phyloP scores from a whole-genome alignment of 805 yeast species.

The Candida maltosa region DNA sequence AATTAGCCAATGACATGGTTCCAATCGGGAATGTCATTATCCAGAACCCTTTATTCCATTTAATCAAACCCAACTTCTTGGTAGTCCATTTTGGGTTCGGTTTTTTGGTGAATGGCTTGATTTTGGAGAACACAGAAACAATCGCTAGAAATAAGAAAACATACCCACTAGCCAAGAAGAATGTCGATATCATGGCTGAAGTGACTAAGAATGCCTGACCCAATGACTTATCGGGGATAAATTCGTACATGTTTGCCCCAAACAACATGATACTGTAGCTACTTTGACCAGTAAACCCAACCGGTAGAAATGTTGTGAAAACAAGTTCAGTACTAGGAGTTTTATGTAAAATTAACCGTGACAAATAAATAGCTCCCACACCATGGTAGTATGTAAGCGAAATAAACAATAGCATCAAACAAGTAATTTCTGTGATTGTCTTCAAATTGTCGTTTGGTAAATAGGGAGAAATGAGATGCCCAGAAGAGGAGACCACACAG shows the following conservation, averaged over 20 bases:
- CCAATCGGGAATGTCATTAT: constrained; percentile 85
- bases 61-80: constrained; percentile 10
- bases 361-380: constrained; percentile 52
- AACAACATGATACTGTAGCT: constrained; percentile 59
- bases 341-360: constrained; percentile 54
- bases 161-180: constrained; percentile 49
- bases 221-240: constrained; percentile 16
- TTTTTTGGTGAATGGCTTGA: constrained; percentile 25
- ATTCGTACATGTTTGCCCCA: constrained; percentile 36
- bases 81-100: constrained; percentile 14
- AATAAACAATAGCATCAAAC: constrained; percentile 60
- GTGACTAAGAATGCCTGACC: constrained; percentile 28
- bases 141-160: constrained; percentile 37
- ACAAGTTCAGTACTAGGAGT: constrained; percentile 51
- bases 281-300: constrained; percentile 84
- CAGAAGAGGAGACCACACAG: constrained; percentile 67
- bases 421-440: constrained; percentile 49
- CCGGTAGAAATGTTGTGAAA: constrained; percentile 64
- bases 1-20: constrained; percentile 61
- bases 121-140: constrained; percentile 38
- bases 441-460: constrained; percentile 40
- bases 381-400: constrained; percentile 58
- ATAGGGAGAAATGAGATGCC: constrained; percentile 46
- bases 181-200: constrained; percentile 15
- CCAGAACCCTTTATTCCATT: constrained; percentile 37